Evolutionary conservation across 331 rosid species (phyloP), one percentile per base, ranked within the genome.

Genomic region (Pyracantha coccinea): DNA sequence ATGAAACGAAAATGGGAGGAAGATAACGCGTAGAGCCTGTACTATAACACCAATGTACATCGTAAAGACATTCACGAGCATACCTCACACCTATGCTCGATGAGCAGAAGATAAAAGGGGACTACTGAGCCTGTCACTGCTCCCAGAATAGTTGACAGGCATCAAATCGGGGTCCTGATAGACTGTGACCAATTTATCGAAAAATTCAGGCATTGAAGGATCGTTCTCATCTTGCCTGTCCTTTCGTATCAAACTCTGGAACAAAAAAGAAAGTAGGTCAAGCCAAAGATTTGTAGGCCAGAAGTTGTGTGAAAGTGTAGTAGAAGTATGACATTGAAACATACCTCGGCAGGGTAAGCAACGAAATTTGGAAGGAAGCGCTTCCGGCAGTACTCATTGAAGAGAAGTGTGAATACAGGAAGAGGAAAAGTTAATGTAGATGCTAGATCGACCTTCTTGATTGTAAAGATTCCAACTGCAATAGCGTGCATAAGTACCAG

Each of bases 381-480:
- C 82, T 95, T 92, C 50, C 93, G 96, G 83, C 99, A 92, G 86
- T 95, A 95, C 79, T 86, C 96, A 2, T 95, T 92, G 47, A 95
- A 95, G 27, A 95, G 88, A 75, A 95, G 99, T 0, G 97, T 95
- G 69, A 90, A 85, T 72, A 89, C 13, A 4, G 99, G 97, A 62
- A 95, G 91, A 67, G 99, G 99, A 71, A 92, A 27, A 6, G 54
- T 70, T 74, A 84, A 74, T 65, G 82, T 67, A 54, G 99, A 80
- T 53, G 97, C 97, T 14, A 72, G 41, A 60, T 93, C 45, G 72
- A 87, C 85, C 65, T 78, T 84, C 85, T 95, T 95, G 78, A 85
- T 64, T 20, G 99, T 84, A 78, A 95, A 95, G 70, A 92, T 84
- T 90, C 99, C 99, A 78, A 85, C 86, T 6, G 99, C 99, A 82